Conservation (phyloP, 176 grass and related monocot genomes). For the Oryza coarctata region DNA sequence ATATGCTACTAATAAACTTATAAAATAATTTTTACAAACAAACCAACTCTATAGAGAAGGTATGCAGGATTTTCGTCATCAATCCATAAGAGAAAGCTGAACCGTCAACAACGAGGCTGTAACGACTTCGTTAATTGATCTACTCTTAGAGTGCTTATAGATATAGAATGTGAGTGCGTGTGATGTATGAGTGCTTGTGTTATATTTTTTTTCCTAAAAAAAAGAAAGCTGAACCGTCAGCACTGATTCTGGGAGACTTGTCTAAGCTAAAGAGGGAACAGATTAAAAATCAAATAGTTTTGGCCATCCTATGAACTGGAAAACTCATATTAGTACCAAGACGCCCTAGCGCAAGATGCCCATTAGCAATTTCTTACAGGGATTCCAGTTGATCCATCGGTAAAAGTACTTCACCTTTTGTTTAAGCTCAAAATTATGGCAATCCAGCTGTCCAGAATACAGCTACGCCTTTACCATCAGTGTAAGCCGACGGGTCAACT, state of each 20-base stretch:
- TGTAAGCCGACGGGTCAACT: slow-evolving; percentile 34
- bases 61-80: no score
- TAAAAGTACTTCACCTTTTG: slow-evolving; percentile 14
- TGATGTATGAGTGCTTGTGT: no score
- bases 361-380: background rate
- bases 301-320: background rate
- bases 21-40: no score
- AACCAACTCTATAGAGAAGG: no score
- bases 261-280: background rate
- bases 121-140: no score
- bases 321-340: background rate
- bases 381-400: background rate
- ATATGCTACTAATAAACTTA: no score
- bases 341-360: background rate
- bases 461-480: slow-evolving; percentile 15
- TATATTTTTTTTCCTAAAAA: no score
- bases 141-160: no score
- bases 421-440: slow-evolving; percentile 11
- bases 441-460: background rate
- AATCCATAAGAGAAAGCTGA: no score
- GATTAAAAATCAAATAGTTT: background rate
- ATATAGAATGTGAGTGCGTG: no score
- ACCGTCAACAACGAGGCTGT: no score
- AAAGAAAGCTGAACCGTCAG: no score
- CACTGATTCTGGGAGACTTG: background rate